Conservation (phyloP, 495 filamentous ascomycete species). For the Acidomyces sp. region DNA sequence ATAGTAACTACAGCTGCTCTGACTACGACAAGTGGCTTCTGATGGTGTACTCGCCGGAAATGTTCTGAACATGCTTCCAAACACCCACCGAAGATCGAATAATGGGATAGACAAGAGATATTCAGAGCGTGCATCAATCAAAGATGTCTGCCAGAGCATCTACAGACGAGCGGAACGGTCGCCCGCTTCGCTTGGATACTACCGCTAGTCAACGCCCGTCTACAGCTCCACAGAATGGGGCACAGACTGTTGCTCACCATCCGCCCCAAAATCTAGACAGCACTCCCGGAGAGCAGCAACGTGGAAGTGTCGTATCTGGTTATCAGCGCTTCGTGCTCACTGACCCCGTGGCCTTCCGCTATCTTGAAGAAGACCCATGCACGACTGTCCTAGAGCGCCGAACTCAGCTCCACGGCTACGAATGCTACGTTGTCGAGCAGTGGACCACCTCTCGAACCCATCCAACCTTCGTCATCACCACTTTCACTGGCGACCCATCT, state of each 20-base stretch:
- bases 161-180: constrained; percentile 3
- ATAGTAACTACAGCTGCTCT: too few relatives aligned
- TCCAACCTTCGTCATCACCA: constrained; percentile 83
- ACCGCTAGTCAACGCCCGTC: constrained; percentile 5
- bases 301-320: too few relatives aligned
- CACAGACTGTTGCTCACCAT: too few relatives aligned
- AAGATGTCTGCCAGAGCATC: constrained; percentile 9
- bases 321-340: constrained; percentile 34
- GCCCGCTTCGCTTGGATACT: not conserved
- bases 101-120: too few relatives aligned
- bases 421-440: constrained; percentile 91
- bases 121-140: not conserved
- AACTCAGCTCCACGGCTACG: constrained; percentile 63
- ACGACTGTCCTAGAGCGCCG: constrained; percentile 63
- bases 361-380: constrained; percentile 75
- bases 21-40: too few relatives aligned
- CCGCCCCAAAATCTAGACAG: not conserved
- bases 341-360: constrained; percentile 38
- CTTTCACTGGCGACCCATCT: constrained; percentile 78
- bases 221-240: constrained; percentile 11
- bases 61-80: too few relatives aligned
- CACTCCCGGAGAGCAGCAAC: not conserved
- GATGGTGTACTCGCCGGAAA: too few relatives aligned
- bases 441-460: constrained; percentile 88
- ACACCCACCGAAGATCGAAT: too few relatives aligned